Conservation (phyloP, 192 early-diverging fungal genomes). For the Nowakowskiella sp. region DNA sequence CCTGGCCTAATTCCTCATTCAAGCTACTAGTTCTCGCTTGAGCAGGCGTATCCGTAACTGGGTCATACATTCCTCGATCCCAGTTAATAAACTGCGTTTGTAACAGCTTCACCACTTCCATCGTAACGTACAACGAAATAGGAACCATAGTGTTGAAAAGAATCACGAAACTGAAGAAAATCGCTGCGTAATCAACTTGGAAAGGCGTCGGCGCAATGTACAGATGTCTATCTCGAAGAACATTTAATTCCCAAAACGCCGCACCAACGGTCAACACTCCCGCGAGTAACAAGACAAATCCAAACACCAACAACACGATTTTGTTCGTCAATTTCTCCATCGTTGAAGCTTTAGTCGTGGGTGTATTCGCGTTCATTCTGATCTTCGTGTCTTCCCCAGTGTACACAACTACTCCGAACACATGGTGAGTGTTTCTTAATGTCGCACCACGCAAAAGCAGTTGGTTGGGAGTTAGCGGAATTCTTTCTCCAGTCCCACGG, state of each 20-base stretch:
- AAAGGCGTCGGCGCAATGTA: not conserved
- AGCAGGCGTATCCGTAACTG: slow-evolving; percentile 59
- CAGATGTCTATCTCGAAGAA: not conserved
- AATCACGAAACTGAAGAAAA: slow-evolving; percentile 64
- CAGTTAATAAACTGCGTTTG: slow-evolving; percentile 71
- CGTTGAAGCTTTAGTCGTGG: slow-evolving; percentile 26
- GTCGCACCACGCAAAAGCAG: slow-evolving; percentile 78
- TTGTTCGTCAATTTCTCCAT: slow-evolving; percentile 33
- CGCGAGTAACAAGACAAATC: slow-evolving; percentile 20
- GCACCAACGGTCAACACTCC: slow-evolving; percentile 11
- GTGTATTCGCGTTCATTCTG: slow-evolving; percentile 33
- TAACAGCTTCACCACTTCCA: slow-evolving; percentile 73
- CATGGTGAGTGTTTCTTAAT: slow-evolving; percentile 70
- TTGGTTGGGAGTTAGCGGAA: slow-evolving; percentile 68
- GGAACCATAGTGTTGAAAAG: slow-evolving; percentile 82
- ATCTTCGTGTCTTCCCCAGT: slow-evolving; percentile 52
- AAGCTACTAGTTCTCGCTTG: slow-evolving; percentile 69
- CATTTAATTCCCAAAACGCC: slow-evolving; percentile 24
- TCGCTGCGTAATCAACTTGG: slow-evolving; percentile 14
- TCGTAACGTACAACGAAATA: slow-evolving; percentile 79
- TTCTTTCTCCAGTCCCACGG: slow-evolving; percentile 12
- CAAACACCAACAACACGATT: slow-evolving; percentile 29
- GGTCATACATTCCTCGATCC: slow-evolving; percentile 73
- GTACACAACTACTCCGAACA: slow-evolving; percentile 63
- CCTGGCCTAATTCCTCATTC: slow-evolving; percentile 82